Conservation (phyloP, 2,329 filamentous ascomycete genomes). For the Dendryphion nanum region DNA sequence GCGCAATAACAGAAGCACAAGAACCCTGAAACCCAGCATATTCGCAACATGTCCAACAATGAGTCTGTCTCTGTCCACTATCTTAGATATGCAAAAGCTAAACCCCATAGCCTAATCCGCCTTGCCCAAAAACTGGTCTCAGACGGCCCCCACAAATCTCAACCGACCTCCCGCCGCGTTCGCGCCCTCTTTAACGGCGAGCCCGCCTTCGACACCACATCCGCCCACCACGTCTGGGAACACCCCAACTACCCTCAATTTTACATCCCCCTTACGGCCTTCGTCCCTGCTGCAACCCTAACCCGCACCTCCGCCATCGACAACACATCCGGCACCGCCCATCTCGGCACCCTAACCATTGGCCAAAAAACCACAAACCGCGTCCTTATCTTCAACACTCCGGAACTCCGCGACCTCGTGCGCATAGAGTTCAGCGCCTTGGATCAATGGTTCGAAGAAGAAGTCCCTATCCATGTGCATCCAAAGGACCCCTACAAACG, state of each 20-base stretch:
- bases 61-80: no score
- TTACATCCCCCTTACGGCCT: slow-evolving; percentile 24
- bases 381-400: slow-evolving; percentile 27
- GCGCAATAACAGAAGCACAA: no score
- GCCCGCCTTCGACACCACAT: slow-evolving; percentile 33
- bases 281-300: slow-evolving; percentile 19
- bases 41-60: no score
- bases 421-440: slow-evolving; percentile 31
- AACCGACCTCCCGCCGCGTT: slow-evolving; percentile 29
- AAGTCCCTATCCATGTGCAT: slow-evolving; percentile 58
- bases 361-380: slow-evolving; percentile 17
- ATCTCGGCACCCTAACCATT: slow-evolving; percentile 20
- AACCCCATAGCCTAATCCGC: slow-evolving; percentile 37
- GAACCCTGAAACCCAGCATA: no score
- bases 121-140: slow-evolving; percentile 43
- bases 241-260: slow-evolving; percentile 37
- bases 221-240: slow-evolving; percentile 39
- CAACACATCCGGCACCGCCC: slow-evolving; percentile 16
- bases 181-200: slow-evolving; percentile 31
- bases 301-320: slow-evolving; percentile 11
- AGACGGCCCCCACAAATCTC: slow-evolving; percentile 36
- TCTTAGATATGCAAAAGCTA: no score
- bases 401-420: slow-evolving; percentile 21
- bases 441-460: slow-evolving; percentile 58
- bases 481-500: slow-evolving; percentile 68